Evolutionary conservation across 495 filamentous ascomycete species (phyloP), one percentile per base, ranked within the genome.

Genomic region (Astrothelium macrocarpum): DNA sequence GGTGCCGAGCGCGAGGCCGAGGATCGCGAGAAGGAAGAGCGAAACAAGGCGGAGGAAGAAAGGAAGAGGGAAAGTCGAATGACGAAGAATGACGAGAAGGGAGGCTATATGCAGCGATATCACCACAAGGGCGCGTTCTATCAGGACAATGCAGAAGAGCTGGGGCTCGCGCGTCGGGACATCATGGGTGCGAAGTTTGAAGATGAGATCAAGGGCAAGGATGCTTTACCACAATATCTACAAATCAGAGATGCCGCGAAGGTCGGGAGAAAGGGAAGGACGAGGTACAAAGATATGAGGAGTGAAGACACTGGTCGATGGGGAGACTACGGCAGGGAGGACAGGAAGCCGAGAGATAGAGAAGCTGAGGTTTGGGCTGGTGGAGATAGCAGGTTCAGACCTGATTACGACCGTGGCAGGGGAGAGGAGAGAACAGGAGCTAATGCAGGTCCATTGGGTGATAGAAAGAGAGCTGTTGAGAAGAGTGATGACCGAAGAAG

Each of bases 81-180:
- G 76, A 86, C 87, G 64, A 90, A 93, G 68, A 77, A 78, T 36
- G 85, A 87, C 39, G 94, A 92, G 45, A 88, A 96, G 79, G 89
- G 92, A 79, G 81, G 81, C 0, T 97, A 85, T 73, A 90, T 97
- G 90, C 92, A 96, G 73, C 92, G 93, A 73, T 97, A 97, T 76
- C 91, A 87, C 73, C 94, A 99, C 79, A 93, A 91, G 79, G 94
- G 94, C 59, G 94, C 94, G 28, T 98, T 97, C 78, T 97, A 88
- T 77, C 79, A 82, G 32, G 84, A 87, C 66, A 81, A 81, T 18
- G 82, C 87, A 72, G 90, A 87, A 26, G 74, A 97, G 67, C 86
- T 86, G 70, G 87, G 85, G 20, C 73, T 96, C 66, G 85, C 86
- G 70, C 77, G 83, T 70, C 76, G 92, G 42, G 88, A 94, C 74